Evolutionary conservation across 495 filamentous ascomycete species (phyloP), one percentile per base, ranked within the genome.

Genomic region (Penicillium crystallinum): DNA sequence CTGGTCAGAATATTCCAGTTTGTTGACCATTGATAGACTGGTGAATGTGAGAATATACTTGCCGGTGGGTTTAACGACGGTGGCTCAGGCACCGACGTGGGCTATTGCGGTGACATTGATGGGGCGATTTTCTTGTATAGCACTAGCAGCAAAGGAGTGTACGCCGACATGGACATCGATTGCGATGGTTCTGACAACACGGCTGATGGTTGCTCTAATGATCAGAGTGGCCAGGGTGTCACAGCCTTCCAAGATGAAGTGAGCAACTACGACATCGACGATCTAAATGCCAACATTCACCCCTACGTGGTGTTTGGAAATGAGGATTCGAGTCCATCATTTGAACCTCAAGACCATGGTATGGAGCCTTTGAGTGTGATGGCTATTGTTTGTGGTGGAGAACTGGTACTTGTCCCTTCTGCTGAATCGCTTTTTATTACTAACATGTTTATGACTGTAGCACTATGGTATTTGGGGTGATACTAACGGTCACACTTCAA

Each of bases 391-490:
- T 87, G 84, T 49, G 71, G 70, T 12, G 64, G 69, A 19, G 58
- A 83, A 56, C 53, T 85, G 58, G 79, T 84, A 29, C 11, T 43
- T 17, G 7, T 21, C 38, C 49, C 36, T 18, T 39, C n/a, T n/a
- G n/a, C n/a, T n/a, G n/a, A 3, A 2, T 31, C 22, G 17, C 31
- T 14, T 34, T n/a, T n/a, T n/a, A 9, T 31, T 6, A 8, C 43
- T 14, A 23, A 27, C 30, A 0, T n/a, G 25, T 6, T 14, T 14
- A 14, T 34, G 31, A 34, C 5, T 19, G 35, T 38, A 82, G 73
- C 65, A 83, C 36, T 87, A 85, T 55, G 82, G 80, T n/a, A 65
- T 88, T 46, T 86, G 81, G 84, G 84, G 81, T 14, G 84, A 88
- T 59, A 74, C 69, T 4, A 88, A 86, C 53, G 84, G 79, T 25